Evolutionary conservation across 768 basidiomycete genomes (phyloP).

Genomic region (Suillus americanus): DNA sequence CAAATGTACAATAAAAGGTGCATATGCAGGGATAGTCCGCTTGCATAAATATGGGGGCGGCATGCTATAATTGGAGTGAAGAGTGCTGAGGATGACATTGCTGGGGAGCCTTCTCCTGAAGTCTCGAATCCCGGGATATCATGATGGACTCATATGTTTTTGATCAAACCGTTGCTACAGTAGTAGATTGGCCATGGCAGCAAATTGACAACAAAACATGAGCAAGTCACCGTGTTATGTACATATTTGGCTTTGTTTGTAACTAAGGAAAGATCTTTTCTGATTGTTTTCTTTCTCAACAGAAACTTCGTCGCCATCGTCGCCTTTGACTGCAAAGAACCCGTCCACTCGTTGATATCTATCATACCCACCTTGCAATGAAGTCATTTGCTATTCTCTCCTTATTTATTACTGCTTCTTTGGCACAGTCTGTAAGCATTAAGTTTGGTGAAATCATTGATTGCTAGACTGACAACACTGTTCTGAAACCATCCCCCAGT

Average conservation of each 20-base stretch:
- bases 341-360: conserved; percentile 35
- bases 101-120: neutral
- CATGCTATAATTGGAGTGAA: neutral
- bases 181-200: neutral
- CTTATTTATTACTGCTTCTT: conserved; percentile 46
- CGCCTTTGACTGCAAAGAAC: conserved; percentile 37
- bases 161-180: conserved; percentile 1
- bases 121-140: neutral
- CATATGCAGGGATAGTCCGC: neutral
- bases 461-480: neutral
- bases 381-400: conserved; percentile 55
- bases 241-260: conserved; percentile 2
- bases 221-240: neutral
- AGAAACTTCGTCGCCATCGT: conserved; percentile 22
- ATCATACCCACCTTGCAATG: conserved; percentile 37
- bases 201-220: neutral
- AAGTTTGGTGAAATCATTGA: neutral
- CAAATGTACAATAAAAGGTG: neutral
- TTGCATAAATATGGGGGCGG: neutral
- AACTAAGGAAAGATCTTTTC: neutral
- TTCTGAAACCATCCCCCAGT: conserved; percentile 5
- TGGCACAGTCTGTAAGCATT: conserved; percentile 48
- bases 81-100: neutral
- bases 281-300: conserved; percentile 5
- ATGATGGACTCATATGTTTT: neutral